Base-by-base conservation (phyloP, 352 stramenopile species). In the Pythium grandisporangium region DNA sequence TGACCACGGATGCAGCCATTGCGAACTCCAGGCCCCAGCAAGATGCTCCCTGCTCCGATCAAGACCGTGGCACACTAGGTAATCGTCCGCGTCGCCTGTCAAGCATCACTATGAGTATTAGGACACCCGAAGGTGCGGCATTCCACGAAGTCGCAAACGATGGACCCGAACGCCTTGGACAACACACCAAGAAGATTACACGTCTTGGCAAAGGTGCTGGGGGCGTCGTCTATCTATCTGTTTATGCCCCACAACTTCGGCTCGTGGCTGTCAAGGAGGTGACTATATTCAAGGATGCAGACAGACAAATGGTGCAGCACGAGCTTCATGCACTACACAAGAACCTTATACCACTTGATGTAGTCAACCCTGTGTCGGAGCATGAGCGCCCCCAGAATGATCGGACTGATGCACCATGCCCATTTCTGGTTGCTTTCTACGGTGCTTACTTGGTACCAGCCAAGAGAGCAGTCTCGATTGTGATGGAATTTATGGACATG, bases 401-500 rank as follows among this genome's bases (percentile, higher is more conserved):
- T 34, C 16, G 34, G 12, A 38, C 42, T 33, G 10, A 24, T 27
- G 42, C 10, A 12, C 39, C 51, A 4, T 89, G 83, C 48, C 83
- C 79, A 6, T 91, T 87, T 42, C 61, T 95, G 4, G 80, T 96
- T n/a, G 61, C 64, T 2, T 96, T 96, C 51, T 91, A 94, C 38
- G 85, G 88, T 14, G 86, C 83, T 6, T 96, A 90, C 45, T 50
- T 85, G 6, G 84, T 79, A 19, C 68, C 77, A 6, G 54, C 79
- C 0, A 72, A 82, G 37, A 74, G 76, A 20, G 75, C 66, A 0
- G 66, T 96, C 22, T 86, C 67, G 20, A 84, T 96, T 19, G 84
- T 94, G 30, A 90, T 96, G 69, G 86, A 96, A 50, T 96, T 95
- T 33, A 96, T 96, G 86, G 77, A 96, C 37, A 77, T 84, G 45